Conservation (phyloP, 23 red algal species). For the Gracilaria gracilis region DNA sequence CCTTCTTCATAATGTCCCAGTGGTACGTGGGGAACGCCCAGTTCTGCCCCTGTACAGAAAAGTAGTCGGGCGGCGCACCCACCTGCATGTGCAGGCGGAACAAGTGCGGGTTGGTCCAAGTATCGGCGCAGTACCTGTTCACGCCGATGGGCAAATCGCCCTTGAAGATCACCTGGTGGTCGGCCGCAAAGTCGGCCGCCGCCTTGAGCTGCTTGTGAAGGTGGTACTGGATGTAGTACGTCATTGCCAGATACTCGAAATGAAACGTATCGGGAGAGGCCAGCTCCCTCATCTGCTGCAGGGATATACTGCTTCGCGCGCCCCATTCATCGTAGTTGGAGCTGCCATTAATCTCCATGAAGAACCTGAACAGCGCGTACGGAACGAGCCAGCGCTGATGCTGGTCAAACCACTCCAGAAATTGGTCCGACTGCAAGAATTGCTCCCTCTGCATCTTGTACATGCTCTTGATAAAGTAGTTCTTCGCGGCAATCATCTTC, state of each 20-base stretch:
- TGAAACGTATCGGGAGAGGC: slow-evolving; percentile 73
- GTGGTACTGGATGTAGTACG: slow-evolving; percentile 92
- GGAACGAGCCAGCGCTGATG: slow-evolving; percentile 87
- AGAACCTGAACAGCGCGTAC: slow-evolving; percentile 89
- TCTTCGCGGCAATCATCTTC: slow-evolving; percentile 78
- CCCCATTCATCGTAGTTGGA: slow-evolving; percentile 81
- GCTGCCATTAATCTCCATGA: slow-evolving; percentile 77
- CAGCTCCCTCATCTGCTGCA: slow-evolving; percentile 65
- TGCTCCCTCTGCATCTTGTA: slow-evolving; percentile 72
- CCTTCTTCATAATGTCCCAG: slow-evolving; percentile 91
- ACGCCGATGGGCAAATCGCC: slow-evolving; percentile 97
- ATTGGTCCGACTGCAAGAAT: slow-evolving; percentile 71
- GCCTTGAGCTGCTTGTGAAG: slow-evolving; percentile 89
- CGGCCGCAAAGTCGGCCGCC: slow-evolving; percentile 81
- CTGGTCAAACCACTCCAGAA: slow-evolving; percentile 75
- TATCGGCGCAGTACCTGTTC: slow-evolving; percentile 91
- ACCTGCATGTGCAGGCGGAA: slow-evolving; percentile 92
- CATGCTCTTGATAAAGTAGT: slow-evolving; percentile 70
- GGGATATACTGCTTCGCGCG: slow-evolving; percentile 40
- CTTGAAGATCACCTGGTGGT: slow-evolving; percentile 81
- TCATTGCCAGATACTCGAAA: slow-evolving; percentile 87
- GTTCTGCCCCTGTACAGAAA: slow-evolving; percentile 91
- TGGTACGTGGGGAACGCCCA: slow-evolving; percentile 96
- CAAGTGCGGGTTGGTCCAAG: slow-evolving; percentile 90
- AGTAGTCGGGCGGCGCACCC: slow-evolving; percentile 93